phyloP scores from a whole-genome alignment of 345 rosid genomes.

The Orychophragmus violaceus region DNA sequence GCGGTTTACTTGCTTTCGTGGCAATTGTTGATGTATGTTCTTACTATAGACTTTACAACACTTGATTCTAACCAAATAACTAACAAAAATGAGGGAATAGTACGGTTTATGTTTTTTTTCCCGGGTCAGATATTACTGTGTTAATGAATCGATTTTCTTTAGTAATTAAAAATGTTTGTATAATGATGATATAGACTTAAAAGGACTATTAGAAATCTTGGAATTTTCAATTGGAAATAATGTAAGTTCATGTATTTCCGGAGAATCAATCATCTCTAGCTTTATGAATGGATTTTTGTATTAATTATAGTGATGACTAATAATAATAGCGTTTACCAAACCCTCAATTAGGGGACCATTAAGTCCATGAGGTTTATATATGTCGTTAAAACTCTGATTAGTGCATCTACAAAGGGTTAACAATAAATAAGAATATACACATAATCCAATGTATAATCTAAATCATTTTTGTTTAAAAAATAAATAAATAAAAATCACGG shows the following conservation, averaged over 20 bases:
- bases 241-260: conserved; percentile 20
- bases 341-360: neutral
- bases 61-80: neutral
- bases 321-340: neutral
- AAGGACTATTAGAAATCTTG: neutral
- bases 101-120: neutral
- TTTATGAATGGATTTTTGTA: conserved; percentile 8
- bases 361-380: neutral
- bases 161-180: neutral
- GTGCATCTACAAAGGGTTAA: neutral
- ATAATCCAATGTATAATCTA: too few species aligned
- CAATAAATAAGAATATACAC: too few species aligned
- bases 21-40: conserved; percentile 9
- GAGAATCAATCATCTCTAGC: conserved; percentile 2
- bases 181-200: conserved; percentile 12
- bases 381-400: neutral
- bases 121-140: too few species aligned
- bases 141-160: too few species aligned
- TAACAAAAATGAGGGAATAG: neutral
- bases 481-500: too few species aligned
- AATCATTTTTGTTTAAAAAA: too few species aligned
- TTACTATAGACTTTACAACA: neutral
- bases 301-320: neutral
- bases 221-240: conserved; percentile 6
- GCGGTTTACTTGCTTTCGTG: conserved; percentile 13